Base-by-base conservation (phyloP, 2,329 filamentous ascomycete species). In the Aureobasidium zeae region DNA sequence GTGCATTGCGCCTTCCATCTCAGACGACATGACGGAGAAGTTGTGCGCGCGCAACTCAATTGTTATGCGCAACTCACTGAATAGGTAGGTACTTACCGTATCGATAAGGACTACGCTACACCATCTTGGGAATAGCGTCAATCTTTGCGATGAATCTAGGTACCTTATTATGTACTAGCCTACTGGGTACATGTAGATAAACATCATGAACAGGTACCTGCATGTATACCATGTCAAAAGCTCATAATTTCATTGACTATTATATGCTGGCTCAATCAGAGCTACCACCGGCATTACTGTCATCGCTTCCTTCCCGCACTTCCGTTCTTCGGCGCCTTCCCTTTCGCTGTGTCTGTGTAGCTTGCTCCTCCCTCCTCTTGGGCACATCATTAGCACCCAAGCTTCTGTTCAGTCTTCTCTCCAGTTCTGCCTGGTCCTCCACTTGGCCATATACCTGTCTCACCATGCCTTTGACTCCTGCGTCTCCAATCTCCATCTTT, bases 401-500 rank as follows among this genome's bases (percentile, higher is more conserved):
- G 50, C 58, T 62, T 24, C 60, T 51, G 39, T 52, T 50, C 13
- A 65, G 48, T 45, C 52, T 55, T 41, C 53, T 53, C 13, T 62
- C 58, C 19, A 64, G 44, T 10, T 62, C 59, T 10, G 53, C 59
- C n/a, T 47, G 50, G 20, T 52, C 51, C 8, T 53, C 56, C 9
- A 42, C 51, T 13, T 57, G 55, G 5, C 57, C 76, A 56, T 73
- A 77, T 1, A 81, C 72, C 38, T 63, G 63, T 48, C 66, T 66
- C 3, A 87, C 77, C 50, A 95, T 63, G 0, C 77, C 79, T 13
- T 79, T 76, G 10, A 91, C 82, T 1, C 83, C 85, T 37, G 78
- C 73, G n/a, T 79, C 70, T 0, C 83, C 85, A 25, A 96, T 76
- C 62, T 96, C 91, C 6, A 88, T 72, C 63, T 83, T 91, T 5